Base-by-base conservation (phyloP, 495 filamentous ascomycete species). In the Penicillium bialowiezense region DNA sequence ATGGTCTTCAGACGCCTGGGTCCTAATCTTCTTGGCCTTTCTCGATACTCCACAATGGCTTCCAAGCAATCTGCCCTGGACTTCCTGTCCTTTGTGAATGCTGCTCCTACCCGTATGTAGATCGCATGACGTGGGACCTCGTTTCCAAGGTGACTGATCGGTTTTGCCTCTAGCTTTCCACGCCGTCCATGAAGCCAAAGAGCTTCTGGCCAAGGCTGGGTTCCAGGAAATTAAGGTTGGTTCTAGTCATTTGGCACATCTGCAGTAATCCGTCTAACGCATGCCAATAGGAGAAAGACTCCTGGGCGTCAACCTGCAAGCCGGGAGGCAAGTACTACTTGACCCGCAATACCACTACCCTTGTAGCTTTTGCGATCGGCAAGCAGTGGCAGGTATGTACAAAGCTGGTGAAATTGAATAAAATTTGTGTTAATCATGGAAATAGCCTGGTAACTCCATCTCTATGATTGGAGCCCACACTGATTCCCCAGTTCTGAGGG, bases 391-490 rank as follows among this genome's bases (percentile, higher is more conserved):
- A 84, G 72, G 81, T 83, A 63, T 50, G 65, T 53, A 50, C n/a
- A n/a, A n/a, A n/a, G n/a, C n/a, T n/a, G n/a, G n/a, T n/a, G n/a
- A n/a, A n/a, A n/a, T n/a, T n/a, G n/a, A n/a, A n/a, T n/a, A n/a
- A 13, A 7, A 12, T 29, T 13, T 10, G 0, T 7, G 38, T 26
- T 62, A 9, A 52, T 36, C 39, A 36, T 43, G 7, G 17, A 31
- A 13, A 39, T 60, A 84, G 82, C 83, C 95, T 5, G 93, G 93
- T 41, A 96, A 96, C 66, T 83, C 92, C 8, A 88, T 99, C 62
- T 84, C 87, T 60, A 93, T 97, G 87, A 82, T 99, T 50, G 93
- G 93, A 58, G 91, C 93, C 38, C 93, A 99, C 71, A 97, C 93
- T 18, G 93, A 99, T 67, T 97, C 92, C 4, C 89, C 89, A 0